Percentiles rank a stretch among this genome's conserved stretches.
phyloP scores from a whole-genome alignment of 2,329 filamentous ascomycete genomes.

The Arthroderma uncinatum region DNA sequence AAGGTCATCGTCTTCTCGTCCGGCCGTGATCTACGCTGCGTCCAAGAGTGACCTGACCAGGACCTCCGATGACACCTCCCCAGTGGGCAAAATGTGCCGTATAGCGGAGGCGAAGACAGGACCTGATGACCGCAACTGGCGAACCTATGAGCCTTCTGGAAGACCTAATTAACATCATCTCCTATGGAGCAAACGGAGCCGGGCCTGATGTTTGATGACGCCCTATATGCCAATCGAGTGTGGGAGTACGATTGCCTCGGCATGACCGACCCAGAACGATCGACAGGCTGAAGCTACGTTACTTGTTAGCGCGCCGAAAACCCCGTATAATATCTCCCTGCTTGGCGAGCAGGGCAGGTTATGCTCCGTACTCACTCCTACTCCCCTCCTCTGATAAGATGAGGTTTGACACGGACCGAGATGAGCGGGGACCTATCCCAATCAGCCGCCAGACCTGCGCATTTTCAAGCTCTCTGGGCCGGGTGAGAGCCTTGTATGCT shows the following conservation, averaged over 20 bases:
- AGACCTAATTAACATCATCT: neutral
- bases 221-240: neutral
- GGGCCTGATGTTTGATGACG: neutral
- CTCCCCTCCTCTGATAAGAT: neutral
- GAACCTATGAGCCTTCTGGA: neutral
- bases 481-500: neutral
- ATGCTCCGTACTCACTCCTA: neutral
- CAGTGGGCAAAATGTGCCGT: neutral
- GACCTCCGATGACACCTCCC: neutral
- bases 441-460: neutral
- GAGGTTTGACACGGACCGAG: constrained; percentile 3
- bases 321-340: constrained; percentile 6
- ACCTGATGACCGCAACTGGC: neutral
- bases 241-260: neutral
- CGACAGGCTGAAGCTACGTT: neutral
- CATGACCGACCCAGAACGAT: constrained; percentile 4
- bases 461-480: neutral
- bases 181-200: neutral
- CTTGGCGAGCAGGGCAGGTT: neutral
- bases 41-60: neutral
- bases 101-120: neutral
- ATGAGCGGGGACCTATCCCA: neutral
- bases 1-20: neutral
- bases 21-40: neutral
- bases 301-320: neutral